Percentiles rank a stretch among this genome's conserved stretches.
Evolutionary conservation across 257 asterid genomes (phyloP).

Genomic region (Plectranthus barbatus): DNA sequence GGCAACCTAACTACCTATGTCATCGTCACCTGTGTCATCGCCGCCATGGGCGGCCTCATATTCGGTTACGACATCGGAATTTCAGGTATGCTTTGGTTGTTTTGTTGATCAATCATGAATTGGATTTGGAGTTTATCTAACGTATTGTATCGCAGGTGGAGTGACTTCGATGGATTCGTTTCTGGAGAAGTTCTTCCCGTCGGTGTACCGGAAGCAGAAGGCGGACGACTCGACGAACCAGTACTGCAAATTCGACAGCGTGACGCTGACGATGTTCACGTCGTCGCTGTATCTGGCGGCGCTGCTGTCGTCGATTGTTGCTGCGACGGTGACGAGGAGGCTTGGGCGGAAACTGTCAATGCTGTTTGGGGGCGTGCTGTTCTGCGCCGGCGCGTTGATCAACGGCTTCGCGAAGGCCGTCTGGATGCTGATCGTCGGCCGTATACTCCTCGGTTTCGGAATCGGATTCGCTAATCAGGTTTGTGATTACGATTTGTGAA

Average conservation of each 20-base stretch:
- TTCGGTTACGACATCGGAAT: slow-evolving; percentile 91
- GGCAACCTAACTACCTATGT: slow-evolving; percentile 68
- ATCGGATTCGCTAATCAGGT: slow-evolving; percentile 92
- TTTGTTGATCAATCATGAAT: too few relatives aligned
- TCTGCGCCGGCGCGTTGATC: slow-evolving; percentile 66
- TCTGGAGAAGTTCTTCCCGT: slow-evolving; percentile 52
- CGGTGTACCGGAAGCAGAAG: slow-evolving; percentile 41
- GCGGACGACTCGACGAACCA: slow-evolving; percentile 46
- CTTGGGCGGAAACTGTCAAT: slow-evolving; percentile 64
- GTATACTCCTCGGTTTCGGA: slow-evolving; percentile 75
- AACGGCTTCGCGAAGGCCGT: slow-evolving; percentile 59
- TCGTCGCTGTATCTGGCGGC: slow-evolving; percentile 87
- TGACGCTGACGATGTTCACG: slow-evolving; percentile 61
- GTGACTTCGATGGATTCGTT: slow-evolving; percentile 84
- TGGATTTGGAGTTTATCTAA: too few relatives aligned
- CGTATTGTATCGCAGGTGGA: slow-evolving; percentile 67
- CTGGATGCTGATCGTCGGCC: slow-evolving; percentile 74
- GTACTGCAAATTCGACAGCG: slow-evolving; percentile 81
- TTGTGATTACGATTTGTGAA: too few relatives aligned
- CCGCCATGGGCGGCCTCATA: slow-evolving; percentile 91
- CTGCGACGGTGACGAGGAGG: slow-evolving; percentile 54
- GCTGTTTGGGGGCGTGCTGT: slow-evolving; percentile 65
- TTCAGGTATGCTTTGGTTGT: slow-evolving; percentile 35
- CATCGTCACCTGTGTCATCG: slow-evolving; percentile 61
- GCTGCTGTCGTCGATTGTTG: slow-evolving; percentile 55